Conservation (phyloP, 1,139 yeast genomes). For the Yarrowia galli region DNA sequence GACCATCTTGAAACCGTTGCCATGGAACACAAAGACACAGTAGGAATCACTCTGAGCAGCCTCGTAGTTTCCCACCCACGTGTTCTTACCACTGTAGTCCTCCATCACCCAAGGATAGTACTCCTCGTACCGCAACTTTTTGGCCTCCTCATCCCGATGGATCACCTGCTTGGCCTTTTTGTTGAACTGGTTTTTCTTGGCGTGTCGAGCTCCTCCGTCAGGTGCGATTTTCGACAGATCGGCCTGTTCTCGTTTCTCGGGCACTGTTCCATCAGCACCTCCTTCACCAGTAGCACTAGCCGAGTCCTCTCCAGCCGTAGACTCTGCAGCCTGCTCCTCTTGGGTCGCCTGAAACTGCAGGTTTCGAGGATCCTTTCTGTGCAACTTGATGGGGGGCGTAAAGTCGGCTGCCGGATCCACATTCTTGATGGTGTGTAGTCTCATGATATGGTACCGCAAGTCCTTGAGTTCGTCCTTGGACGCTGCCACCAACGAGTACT, state of each 20-base stretch:
- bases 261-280: constrained; percentile 31
- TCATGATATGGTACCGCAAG: constrained; percentile 78
- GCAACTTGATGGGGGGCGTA: constrained; percentile 82
- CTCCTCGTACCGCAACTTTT: constrained; percentile 89
- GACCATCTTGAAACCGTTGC: constrained; percentile 88
- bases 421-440: constrained; percentile 74
- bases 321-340: constrained; percentile 60
- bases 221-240: constrained; percentile 79
- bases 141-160: constrained; percentile 78
- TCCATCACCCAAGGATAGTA: constrained; percentile 98
- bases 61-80: constrained; percentile 95
- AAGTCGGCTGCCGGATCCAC: constrained; percentile 77
- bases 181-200: constrained; percentile 67
- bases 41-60: constrained; percentile 91
- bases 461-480: constrained; percentile 74
- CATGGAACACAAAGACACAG: constrained; percentile 84
- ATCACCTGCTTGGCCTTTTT: constrained; percentile 86
- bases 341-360: constrained; percentile 81
- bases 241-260: constrained; percentile 45
- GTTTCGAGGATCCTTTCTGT: constrained; percentile 90
- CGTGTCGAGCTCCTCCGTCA: constrained; percentile 86
- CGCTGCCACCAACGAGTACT: constrained; percentile 76
- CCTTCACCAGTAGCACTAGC: constrained; percentile 27
- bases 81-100: constrained; percentile 92
- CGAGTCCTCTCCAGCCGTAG: constrained; percentile 51